Percentiles rank a stretch among this genome's conserved stretches.
Conservation (phyloP, 495 filamentous ascomycete genomes). For the Penicillium paradoxum region DNA sequence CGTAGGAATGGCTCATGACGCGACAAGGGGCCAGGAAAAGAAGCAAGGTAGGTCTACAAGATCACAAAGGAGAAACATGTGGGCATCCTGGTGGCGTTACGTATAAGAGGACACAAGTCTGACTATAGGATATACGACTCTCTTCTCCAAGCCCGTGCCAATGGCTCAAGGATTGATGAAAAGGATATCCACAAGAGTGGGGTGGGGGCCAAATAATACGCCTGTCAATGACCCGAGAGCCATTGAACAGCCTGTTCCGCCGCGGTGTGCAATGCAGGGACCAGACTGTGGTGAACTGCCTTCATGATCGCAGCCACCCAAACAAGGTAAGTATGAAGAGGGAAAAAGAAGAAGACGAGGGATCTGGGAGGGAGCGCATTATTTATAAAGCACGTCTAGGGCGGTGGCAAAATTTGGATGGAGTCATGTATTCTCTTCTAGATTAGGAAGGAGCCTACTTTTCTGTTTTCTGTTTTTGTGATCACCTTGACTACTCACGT, state of each 20-base stretch:
- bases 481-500: too few species aligned
- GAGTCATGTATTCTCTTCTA: too few species aligned
- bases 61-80: too few species aligned
- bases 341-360: constrained; percentile 40
- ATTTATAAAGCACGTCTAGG: neutral
- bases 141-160: neutral
- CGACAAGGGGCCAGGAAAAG: too few species aligned
- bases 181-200: constrained; percentile 2
- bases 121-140: neutral
- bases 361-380: neutral
- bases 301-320: constrained; percentile 59
- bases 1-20: too few species aligned
- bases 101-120: too few species aligned
- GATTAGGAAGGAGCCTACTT: too few species aligned
- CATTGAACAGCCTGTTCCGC: constrained; percentile 60
- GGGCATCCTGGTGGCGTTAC: too few species aligned
- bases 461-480: too few species aligned
- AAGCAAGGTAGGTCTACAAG: too few species aligned
- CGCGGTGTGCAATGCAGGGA: constrained; percentile 76
- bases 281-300: constrained; percentile 54
- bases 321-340: constrained; percentile 76
- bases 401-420: neutral
- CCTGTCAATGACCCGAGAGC: constrained; percentile 65
- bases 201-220: constrained; percentile 68
- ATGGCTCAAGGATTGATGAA: neutral